A percentile compares a stretch with the other conserved stretches of the same genome.
Evolutionary conservation across 495 filamentous ascomycete species (phyloP).

Genomic region (Penicillium desertorum): DNA sequence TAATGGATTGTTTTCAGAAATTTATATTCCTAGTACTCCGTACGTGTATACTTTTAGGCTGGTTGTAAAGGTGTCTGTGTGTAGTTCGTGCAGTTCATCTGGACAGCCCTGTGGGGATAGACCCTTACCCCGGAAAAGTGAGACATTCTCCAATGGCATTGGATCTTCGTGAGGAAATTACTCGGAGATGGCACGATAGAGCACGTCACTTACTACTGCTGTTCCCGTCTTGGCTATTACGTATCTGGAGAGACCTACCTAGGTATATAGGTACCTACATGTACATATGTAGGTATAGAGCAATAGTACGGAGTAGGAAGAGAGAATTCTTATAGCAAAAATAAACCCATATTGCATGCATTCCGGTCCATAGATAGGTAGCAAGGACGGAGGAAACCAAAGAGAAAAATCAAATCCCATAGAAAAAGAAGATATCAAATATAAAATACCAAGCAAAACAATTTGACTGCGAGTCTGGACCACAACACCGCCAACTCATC

Average conservation of each 20-base stretch:
- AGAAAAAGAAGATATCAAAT: background rate
- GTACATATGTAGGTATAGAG: background rate
- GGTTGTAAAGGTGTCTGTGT: background rate
- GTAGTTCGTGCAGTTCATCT: background rate
- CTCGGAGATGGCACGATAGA: slow-evolving; percentile 2
- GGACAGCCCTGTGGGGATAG: background rate
- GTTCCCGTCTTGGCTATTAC: background rate
- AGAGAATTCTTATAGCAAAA: slow-evolving; percentile 1
- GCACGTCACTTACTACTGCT: background rate
- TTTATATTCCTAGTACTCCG: background rate
- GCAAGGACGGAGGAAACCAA: slow-evolving; percentile 3
- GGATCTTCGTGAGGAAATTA: background rate
- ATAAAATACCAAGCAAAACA: background rate
- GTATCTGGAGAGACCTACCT: background rate
- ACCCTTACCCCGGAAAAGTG: slow-evolving; percentile 10
- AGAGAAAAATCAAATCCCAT: slow-evolving; percentile 6
- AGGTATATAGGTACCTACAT: no score
- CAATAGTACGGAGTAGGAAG: background rate
- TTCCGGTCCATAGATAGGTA: background rate
- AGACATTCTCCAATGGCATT: slow-evolving; percentile 4
- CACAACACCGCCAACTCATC: slow-evolving; percentile 6
- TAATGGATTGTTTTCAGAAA: slow-evolving; percentile 10
- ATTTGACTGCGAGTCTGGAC: slow-evolving; percentile 9
- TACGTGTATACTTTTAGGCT: background rate
- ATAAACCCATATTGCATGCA: slow-evolving; percentile 1